phyloP scores from a whole-genome alignment of 2,329 filamentous ascomycete genomes.

The Aspergillus sp. region DNA sequence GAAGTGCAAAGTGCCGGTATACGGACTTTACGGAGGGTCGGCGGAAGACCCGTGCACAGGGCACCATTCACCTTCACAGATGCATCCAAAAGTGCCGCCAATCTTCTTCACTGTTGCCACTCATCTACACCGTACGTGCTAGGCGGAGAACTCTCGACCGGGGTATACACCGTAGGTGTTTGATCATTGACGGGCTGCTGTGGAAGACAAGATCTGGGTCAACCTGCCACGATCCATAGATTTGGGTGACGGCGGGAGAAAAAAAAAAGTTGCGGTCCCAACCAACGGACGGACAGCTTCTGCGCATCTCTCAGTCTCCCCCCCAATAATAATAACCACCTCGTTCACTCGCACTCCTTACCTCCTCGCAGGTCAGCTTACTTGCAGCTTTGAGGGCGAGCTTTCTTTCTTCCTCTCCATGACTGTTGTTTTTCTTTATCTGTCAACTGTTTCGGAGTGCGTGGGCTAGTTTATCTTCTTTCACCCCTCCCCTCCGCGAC shows the following conservation, averaged over 20 bases:
- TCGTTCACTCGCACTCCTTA: conserved; percentile 1
- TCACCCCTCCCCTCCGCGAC: conserved; percentile 1
- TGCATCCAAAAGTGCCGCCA: neutral
- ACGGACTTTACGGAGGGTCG: conserved; percentile 6
- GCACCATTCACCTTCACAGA: neutral
- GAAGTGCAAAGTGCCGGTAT: conserved; percentile 10
- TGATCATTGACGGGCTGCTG: neutral
- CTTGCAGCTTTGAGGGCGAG: neutral
- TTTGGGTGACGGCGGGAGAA: conserved; percentile 2
- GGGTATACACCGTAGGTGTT: neutral
- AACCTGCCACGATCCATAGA: conserved; percentile 3
- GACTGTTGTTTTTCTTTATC: conserved; percentile 18
- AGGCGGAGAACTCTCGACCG: neutral
- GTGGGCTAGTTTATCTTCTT: conserved; percentile 17
- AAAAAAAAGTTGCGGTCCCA: conserved; percentile 1
- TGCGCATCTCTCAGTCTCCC: conserved; percentile 8
- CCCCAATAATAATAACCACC: neutral
- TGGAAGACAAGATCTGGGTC: neutral
- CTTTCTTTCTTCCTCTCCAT: conserved; percentile 16
- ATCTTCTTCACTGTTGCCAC: conserved; percentile 1
- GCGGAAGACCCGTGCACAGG: neutral
- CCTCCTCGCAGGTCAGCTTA: conserved; percentile 8
- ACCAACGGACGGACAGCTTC: conserved; percentile 5
- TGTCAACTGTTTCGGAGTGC: conserved; percentile 17
- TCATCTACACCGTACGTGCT: neutral